Percentiles rank a stretch among this genome's conserved stretches.
Evolutionary conservation across 768 basidiomycete genomes (phyloP).

Genomic region (Melanogaster broomeanus): DNA sequence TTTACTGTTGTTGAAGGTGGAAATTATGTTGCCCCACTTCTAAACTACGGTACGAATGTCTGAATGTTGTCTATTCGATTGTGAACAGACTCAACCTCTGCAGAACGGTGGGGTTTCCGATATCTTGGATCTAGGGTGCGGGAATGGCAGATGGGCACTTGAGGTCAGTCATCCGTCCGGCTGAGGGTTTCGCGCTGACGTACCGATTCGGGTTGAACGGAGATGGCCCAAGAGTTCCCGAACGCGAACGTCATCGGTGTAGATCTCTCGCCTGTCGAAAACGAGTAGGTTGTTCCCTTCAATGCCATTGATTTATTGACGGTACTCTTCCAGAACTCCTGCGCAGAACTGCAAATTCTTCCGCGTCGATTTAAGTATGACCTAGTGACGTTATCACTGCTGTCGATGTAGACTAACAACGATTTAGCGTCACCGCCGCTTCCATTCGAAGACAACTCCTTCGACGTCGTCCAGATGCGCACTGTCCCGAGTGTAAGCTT

Average conservation of each 20-base stretch:
- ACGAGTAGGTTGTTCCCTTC: no score
- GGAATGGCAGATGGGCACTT: not conserved
- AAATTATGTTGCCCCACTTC: not conserved
- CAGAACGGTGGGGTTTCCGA: not conserved
- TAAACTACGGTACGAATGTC: not conserved
- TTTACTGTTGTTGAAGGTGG: no score
- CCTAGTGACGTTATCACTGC: not conserved
- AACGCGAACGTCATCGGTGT: no score
- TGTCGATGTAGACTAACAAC: not conserved
- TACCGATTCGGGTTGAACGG: not conserved
- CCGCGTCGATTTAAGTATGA: not conserved
- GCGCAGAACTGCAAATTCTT: not conserved
- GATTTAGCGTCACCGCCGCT: not conserved
- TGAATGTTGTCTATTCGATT: not conserved
- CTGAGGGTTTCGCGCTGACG: not conserved
- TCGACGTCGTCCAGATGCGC: slow-evolving; percentile 12
- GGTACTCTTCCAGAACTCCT: not conserved
- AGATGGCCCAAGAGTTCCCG: not conserved
- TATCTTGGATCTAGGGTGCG: not conserved
- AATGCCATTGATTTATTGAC: no score
- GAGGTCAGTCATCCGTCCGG: not conserved
- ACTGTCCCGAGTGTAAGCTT: slow-evolving; percentile 6
- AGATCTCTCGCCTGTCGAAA: no score
- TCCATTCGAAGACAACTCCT: slow-evolving; percentile 9
- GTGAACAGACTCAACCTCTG: not conserved